Base-by-base conservation (phyloP, 2,329 filamentous ascomycete genomes). In the Aspergillus sp. region DNA sequence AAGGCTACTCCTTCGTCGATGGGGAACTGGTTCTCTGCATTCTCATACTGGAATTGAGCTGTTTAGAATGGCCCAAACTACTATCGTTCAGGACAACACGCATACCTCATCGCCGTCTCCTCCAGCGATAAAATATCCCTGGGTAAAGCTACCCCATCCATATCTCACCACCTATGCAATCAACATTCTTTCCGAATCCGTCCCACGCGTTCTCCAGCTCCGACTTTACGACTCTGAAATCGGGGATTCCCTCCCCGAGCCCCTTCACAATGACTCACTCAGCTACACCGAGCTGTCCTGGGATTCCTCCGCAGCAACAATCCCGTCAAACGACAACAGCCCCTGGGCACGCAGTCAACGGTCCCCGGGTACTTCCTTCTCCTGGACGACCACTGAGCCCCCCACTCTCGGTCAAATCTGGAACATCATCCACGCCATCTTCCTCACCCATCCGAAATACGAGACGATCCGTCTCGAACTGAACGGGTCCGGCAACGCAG, bases 121-220 rank as follows among this genome's bases (percentile, higher is more conserved):
- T 14, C 26, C 20, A 3, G 48, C 48, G 17, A 17, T 5, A 16
- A 4, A 43, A 54, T 73, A 70, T 50, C 70, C 73, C 26, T 62
- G 62, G 51, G 70, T 78, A 20, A 77, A 76, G 57, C 70, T 78
- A 24, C 76, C 76, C 16, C 73, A 78, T 50, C 76, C 76, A 4
- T 79, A 73, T 46, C 66, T 78, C 36, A 77, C 75, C 2, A 61
- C 70, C 52, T 78, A 76, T 57, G 66, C 63, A 24, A 73, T 77
- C 40, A 60, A 62, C 33, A 53, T 60, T 1, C 55, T 68, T 35
- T 55, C 58, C 9, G 59, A 65, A 10, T 62, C 65, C 14, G 60
- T 57, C 13, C 65, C 67, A 6, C 52, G 59, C 13, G 64, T 60
- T 40, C 60, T 65, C 16, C 62, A 60, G 42, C 60, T 77, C 54